A percentile compares a stretch with the other conserved stretches of the same genome.
Conservation (phyloP, 2,329 filamentous ascomycete species). For the Diaporthe amygdali region DNA sequence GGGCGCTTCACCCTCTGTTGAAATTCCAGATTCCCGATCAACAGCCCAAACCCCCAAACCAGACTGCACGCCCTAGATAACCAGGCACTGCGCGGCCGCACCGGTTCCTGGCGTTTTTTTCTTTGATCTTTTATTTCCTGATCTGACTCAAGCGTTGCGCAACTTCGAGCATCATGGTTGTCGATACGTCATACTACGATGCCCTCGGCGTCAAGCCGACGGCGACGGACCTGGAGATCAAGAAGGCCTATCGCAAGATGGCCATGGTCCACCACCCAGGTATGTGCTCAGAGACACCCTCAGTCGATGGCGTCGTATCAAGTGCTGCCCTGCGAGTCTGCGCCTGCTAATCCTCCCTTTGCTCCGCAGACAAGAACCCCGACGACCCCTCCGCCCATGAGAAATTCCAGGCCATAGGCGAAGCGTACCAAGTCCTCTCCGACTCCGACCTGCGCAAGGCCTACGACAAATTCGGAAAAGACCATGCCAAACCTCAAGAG, state of each 20-base stretch:
- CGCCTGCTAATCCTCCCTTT: constrained; percentile 19
- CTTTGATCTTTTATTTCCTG: not conserved
- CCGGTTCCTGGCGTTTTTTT: not conserved
- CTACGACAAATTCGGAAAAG: constrained; percentile 98
- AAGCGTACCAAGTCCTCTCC: constrained; percentile 81
- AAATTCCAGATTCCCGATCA: constrained; percentile 12
- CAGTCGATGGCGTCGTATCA: not conserved
- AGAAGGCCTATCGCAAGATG: constrained; percentile 94
- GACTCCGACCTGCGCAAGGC: constrained; percentile 85
- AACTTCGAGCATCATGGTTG: constrained; percentile 69
- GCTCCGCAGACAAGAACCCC: constrained; percentile 85
- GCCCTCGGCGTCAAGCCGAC: constrained; percentile 82
- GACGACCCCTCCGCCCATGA: constrained; percentile 92
- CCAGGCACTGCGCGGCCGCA: constrained; percentile 3
- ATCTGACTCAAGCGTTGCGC: not conserved
- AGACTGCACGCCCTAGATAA: not conserved
- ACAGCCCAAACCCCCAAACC: not conserved
- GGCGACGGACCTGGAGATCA: constrained; percentile 90
- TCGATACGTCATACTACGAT: constrained; percentile 89
- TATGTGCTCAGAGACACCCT: constrained; percentile 43
- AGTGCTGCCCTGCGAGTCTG: not conserved
- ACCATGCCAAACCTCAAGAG: constrained; percentile 85
- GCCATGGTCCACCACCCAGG: constrained; percentile 93
- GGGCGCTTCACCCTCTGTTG: not conserved
- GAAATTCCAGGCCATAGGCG: constrained; percentile 88